Evolutionary conservation across 2,329 filamentous ascomycete species (phyloP).

Genomic region (Rutstroemia sp.): DNA sequence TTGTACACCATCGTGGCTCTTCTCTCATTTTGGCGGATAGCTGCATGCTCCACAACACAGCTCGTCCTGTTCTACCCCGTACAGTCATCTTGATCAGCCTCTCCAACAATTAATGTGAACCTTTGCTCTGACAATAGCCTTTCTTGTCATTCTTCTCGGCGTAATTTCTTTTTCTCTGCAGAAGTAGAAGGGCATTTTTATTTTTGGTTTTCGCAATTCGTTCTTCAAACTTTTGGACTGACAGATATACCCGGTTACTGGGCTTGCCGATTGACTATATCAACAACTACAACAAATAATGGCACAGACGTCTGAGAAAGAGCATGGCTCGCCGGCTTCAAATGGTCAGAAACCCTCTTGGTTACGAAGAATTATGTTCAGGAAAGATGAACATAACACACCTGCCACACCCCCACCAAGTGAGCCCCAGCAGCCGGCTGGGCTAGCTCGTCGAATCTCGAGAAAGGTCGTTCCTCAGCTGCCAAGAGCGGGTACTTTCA

Average conservation of each 20-base stretch:
- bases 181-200: slow-evolving; percentile 1
- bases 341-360: slow-evolving; percentile 25
- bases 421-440: slow-evolving; percentile 17
- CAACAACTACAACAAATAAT: background rate
- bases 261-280: background rate
- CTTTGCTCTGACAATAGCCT: background rate
- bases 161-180: background rate
- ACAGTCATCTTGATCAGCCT: slow-evolving; percentile 11
- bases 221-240: background rate
- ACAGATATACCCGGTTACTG: slow-evolving; percentile 2
- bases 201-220: background rate
- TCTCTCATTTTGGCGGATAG: slow-evolving; percentile 19
- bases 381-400: slow-evolving; percentile 19
- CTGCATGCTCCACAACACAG: slow-evolving; percentile 18
- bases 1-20: slow-evolving; percentile 22
- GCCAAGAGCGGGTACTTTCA: slow-evolving; percentile 71
- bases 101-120: slow-evolving; percentile 13
- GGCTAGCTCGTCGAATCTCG: slow-evolving; percentile 26
- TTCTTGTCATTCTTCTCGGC: background rate
- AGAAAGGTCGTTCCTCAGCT: slow-evolving; percentile 69
- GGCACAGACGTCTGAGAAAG: slow-evolving; percentile 21
- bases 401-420: slow-evolving; percentile 13
- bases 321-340: slow-evolving; percentile 21
- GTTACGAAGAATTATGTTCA: slow-evolving; percentile 28
- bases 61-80: slow-evolving; percentile 8